Percentiles rank a stretch among this genome's conserved stretches.
phyloP scores from a whole-genome alignment of 495 filamentous ascomycete genomes.

The Cairneyella variabilis region DNA sequence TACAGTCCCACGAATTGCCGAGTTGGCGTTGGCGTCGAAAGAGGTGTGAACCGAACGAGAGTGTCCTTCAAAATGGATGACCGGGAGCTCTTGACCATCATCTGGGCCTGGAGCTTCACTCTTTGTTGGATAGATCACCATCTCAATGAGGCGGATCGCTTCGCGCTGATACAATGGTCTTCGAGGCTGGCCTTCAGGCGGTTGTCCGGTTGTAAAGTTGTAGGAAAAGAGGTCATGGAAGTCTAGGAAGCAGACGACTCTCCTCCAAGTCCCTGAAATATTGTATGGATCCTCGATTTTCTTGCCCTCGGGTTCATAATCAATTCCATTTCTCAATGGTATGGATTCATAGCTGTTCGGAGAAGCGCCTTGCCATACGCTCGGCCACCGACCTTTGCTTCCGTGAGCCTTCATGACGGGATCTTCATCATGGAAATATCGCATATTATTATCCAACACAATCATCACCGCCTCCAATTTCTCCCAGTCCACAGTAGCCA shows the following conservation, averaged over 20 bases:
- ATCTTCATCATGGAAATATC: slow-evolving; percentile 36
- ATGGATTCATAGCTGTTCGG: slow-evolving; percentile 40
- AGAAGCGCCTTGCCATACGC: slow-evolving; percentile 49
- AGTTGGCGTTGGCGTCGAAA: slow-evolving; percentile 60
- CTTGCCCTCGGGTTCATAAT: slow-evolving; percentile 36
- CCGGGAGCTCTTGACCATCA: slow-evolving; percentile 48
- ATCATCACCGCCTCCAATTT: slow-evolving; percentile 64
- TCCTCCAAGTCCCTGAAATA: slow-evolving; percentile 49
- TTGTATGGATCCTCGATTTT: slow-evolving; percentile 53
- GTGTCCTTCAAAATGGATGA: slow-evolving; percentile 55
- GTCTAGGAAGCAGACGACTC: slow-evolving; percentile 55
- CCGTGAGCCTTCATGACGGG: slow-evolving; percentile 32
- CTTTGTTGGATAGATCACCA: slow-evolving; percentile 51
- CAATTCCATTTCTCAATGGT: slow-evolving; percentile 20
- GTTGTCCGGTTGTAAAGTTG: slow-evolving; percentile 45
- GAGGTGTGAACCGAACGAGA: slow-evolving; percentile 49
- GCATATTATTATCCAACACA: slow-evolving; percentile 52
- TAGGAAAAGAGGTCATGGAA: slow-evolving; percentile 59
- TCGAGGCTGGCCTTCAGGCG: slow-evolving; percentile 37
- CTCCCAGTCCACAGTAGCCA: slow-evolving; percentile 60
- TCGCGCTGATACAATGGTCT: slow-evolving; percentile 48
- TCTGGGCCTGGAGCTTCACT: slow-evolving; percentile 47
- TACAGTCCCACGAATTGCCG: slow-evolving; percentile 47
- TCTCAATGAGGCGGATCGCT: slow-evolving; percentile 60
- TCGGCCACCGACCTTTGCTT: slow-evolving; percentile 36